phyloP scores from a whole-genome alignment of 2,329 filamentous ascomycete species.

The Fusarium brevicatenulatum region DNA sequence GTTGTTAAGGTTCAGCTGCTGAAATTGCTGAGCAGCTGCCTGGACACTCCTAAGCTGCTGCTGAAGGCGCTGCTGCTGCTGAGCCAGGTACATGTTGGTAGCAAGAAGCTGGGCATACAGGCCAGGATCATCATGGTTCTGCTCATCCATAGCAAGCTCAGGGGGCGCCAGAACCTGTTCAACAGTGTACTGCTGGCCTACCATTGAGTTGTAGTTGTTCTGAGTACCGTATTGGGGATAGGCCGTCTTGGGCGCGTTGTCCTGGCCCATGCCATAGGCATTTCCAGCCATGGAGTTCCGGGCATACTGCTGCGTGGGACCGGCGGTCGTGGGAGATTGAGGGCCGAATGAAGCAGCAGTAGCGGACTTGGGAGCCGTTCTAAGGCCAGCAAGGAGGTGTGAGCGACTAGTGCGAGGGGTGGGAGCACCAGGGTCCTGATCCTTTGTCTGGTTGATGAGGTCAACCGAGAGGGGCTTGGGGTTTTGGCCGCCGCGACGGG shows the following conservation, averaged over 20 bases:
- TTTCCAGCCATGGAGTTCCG: conserved; percentile 58
- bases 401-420: conserved; percentile 95
- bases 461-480: conserved; percentile 91
- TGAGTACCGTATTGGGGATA: conserved; percentile 59
- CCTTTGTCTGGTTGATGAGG: conserved; percentile 73
- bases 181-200: conserved; percentile 72
- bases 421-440: conserved; percentile 72
- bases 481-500: conserved; percentile 82
- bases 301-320: conserved; percentile 54
- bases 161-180: conserved; percentile 91
- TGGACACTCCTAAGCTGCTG: conserved; percentile 90
- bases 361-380: conserved; percentile 90
- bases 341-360: conserved; percentile 77
- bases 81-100: conserved; percentile 90
- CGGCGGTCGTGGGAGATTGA: conserved; percentile 64
- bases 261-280: conserved; percentile 57
- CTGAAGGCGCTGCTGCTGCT: conserved; percentile 94
- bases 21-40: conserved; percentile 83
- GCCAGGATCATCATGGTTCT: conserved; percentile 79
- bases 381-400: conserved; percentile 90
- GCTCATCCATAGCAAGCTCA: conserved; percentile 77
- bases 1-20: conserved; percentile 75
- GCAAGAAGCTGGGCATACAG: conserved; percentile 89
- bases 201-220: conserved; percentile 47
- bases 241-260: conserved; percentile 66